Evolutionary conservation across 1,284 basidiomycete genomes (phyloP).

Genomic region (Papiliotrema terrestris): DNA sequence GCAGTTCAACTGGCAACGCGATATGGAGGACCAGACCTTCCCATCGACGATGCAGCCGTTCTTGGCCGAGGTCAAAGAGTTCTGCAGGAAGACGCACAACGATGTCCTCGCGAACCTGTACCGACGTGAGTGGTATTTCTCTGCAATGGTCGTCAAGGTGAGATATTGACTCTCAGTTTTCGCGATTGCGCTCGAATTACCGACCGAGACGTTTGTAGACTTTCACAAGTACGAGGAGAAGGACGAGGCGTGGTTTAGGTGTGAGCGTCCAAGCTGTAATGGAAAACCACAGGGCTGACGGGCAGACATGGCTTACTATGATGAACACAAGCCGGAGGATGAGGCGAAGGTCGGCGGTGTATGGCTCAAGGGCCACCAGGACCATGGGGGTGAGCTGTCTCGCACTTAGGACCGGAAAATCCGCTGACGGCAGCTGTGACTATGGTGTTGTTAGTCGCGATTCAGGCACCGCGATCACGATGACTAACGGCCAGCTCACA

Average conservation of each 20-base stretch:
- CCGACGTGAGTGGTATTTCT: slow-evolving; percentile 13
- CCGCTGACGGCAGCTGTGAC: slow-evolving; percentile 5
- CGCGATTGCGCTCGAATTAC: slow-evolving; percentile 19
- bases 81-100: slow-evolving; percentile 16
- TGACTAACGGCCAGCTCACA: slow-evolving; percentile 9
- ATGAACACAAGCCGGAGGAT: slow-evolving; percentile 20
- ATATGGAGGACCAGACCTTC: slow-evolving; percentile 20
- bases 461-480: background rate
- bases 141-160: background rate
- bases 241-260: slow-evolving; percentile 25
- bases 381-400: slow-evolving; percentile 18
- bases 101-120: slow-evolving; percentile 17
- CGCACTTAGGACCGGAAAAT: too few species aligned
- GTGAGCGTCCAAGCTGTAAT: slow-evolving; percentile 1
- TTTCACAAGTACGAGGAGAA: slow-evolving; percentile 19
- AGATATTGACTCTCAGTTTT: slow-evolving; percentile 11
- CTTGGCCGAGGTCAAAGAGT: slow-evolving; percentile 15
- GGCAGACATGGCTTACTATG: slow-evolving; percentile 27
- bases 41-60: slow-evolving; percentile 15
- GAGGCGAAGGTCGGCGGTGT: slow-evolving; percentile 19
- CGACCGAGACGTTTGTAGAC: slow-evolving; percentile 20
- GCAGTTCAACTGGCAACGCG: slow-evolving; percentile 27
- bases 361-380: slow-evolving; percentile 27
- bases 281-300: too few species aligned
- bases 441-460: slow-evolving; percentile 3